phyloP scores from a whole-genome alignment of 257 asterid genomes.

The Leonotis leonurus region DNA sequence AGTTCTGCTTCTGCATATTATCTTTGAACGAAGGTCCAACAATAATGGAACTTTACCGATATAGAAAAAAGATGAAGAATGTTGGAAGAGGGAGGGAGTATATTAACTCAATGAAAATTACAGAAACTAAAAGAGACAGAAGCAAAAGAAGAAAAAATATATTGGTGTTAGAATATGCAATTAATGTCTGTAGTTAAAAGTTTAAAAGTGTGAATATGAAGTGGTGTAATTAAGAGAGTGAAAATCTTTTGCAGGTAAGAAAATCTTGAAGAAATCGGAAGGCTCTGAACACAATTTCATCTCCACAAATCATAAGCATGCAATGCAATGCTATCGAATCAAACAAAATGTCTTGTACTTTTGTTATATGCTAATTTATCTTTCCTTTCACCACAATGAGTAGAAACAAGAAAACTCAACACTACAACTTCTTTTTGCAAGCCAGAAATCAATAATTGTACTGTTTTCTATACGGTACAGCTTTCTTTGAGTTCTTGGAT shows the following conservation, averaged over 20 bases:
- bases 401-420: neutral
- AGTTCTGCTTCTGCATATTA: too few relatives aligned
- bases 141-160: too few relatives aligned
- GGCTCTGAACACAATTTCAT: neutral
- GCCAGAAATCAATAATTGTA: constrained; percentile 27
- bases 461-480: constrained; percentile 23
- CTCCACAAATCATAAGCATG: neutral
- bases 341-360: constrained; percentile 3
- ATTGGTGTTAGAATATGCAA: too few relatives aligned
- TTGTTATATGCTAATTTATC: neutral
- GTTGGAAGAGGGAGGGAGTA: too few relatives aligned
- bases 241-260: constrained; percentile 3
- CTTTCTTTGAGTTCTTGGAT: constrained; percentile 35
- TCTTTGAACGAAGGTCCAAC: too few relatives aligned
- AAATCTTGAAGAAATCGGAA: neutral
- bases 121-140: too few relatives aligned
- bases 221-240: neutral
- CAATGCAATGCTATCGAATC: neutral
- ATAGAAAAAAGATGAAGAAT: too few relatives aligned
- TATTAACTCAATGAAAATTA: too few relatives aligned
- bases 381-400: neutral
- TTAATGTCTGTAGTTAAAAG: too few relatives aligned
- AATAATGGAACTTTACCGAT: too few relatives aligned
- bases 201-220: too few relatives aligned
- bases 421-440: neutral